A percentile compares a stretch with the other conserved stretches of the same genome.
Conservation (phyloP, 495 filamentous ascomycete genomes). For the Aspergillus steynii region DNA sequence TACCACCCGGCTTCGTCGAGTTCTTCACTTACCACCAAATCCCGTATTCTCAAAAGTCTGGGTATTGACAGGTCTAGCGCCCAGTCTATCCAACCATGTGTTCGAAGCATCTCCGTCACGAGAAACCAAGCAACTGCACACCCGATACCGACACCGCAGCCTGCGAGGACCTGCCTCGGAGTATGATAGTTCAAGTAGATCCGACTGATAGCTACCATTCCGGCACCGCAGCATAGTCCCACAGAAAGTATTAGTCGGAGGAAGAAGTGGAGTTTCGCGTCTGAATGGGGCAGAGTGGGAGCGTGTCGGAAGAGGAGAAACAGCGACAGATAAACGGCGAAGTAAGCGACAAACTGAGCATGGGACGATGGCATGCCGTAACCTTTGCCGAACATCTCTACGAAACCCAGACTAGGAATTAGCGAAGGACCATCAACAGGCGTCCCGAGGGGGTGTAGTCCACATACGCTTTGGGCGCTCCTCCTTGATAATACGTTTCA, state of each 20-base stretch:
- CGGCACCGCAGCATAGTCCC: constrained; percentile 59
- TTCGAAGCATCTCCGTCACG: constrained; percentile 62
- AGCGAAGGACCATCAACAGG: constrained; percentile 1
- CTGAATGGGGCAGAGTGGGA: constrained; percentile 50
- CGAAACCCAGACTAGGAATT: background rate
- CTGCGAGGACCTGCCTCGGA: constrained; percentile 78
- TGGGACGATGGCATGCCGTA: constrained; percentile 99
- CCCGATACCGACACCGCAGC: constrained; percentile 66
- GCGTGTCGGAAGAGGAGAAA: constrained; percentile 80
- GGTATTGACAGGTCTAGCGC: constrained; percentile 65
- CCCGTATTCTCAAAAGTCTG: constrained; percentile 67
- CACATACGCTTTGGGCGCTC: constrained; percentile 74
- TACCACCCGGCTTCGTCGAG: constrained; percentile 90
- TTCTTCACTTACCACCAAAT: constrained; percentile 89
- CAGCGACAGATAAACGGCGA: constrained; percentile 75
- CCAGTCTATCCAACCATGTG: constrained; percentile 67
- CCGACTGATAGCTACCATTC: constrained; percentile 71
- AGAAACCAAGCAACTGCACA: constrained; percentile 80
- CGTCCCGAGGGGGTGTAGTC: background rate
- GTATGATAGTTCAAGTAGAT: constrained; percentile 97
- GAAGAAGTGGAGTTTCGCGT: constrained; percentile 51
- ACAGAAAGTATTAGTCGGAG: constrained; percentile 59
- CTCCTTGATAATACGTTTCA: constrained; percentile 91
- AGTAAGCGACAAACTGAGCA: constrained; percentile 91
- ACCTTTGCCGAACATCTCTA: constrained; percentile 84